These are phyloP conservation scores for Wickerhamiella occidentalis DNA, from an alignment of 805 yeast species.

Conservation along the genomic window DNA sequence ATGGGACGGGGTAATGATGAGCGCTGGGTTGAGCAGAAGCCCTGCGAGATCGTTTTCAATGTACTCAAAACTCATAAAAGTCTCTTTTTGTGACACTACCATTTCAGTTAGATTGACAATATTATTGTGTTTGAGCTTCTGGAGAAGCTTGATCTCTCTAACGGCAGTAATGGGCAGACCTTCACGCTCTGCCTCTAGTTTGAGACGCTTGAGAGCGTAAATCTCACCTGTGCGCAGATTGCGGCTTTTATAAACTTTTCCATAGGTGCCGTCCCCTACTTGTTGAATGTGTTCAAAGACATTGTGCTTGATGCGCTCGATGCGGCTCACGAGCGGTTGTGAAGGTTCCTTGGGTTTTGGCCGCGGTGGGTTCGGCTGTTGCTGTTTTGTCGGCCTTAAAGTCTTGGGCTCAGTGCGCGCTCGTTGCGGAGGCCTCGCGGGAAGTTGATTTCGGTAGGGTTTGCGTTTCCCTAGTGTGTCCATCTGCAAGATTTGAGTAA, in stretches of 20 bases:
- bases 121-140: slow-evolving; percentile 68
- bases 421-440: slow-evolving; percentile 4
- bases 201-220: slow-evolving; percentile 77
- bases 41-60: slow-evolving; percentile 92
- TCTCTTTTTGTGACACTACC: slow-evolving; percentile 64
- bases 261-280: slow-evolving; percentile 99
- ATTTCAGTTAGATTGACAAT: slow-evolving; percentile 76
- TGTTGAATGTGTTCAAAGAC: slow-evolving; percentile 65
- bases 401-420: slow-evolving; percentile 3
- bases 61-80: slow-evolving; percentile 87
- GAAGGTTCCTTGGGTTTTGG: neutral
- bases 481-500: slow-evolving; percentile 2
- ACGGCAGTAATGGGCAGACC: slow-evolving; percentile 95
- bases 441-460: neutral
- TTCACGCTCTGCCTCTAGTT: slow-evolving; percentile 80
- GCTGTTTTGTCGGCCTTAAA: neutral
- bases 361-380: neutral
- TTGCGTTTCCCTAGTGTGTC: slow-evolving; percentile 1
- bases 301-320: slow-evolving; percentile 1
- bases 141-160: slow-evolving; percentile 77
- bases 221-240: slow-evolving; percentile 53
- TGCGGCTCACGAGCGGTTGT: neutral
- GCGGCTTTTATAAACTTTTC: slow-evolving; percentile 82
- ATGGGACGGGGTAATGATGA: slow-evolving; percentile 49
- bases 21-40: slow-evolving; percentile 60